A percentile compares a stretch with the other conserved stretches of the same genome.
phyloP scores from a whole-genome alignment of 805 yeast species.

The Millerozyma miso region DNA sequence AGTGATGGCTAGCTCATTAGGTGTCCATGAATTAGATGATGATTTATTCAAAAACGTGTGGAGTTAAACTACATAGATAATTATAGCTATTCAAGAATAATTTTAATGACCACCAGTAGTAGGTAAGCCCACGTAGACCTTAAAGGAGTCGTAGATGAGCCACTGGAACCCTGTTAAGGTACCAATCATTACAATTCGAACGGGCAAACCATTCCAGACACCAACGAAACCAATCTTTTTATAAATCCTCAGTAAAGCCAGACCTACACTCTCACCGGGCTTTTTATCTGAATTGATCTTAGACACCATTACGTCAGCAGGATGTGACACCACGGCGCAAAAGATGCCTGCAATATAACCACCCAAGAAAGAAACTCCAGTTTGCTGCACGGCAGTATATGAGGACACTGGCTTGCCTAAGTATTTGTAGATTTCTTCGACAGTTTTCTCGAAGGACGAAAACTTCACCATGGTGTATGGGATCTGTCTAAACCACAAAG shows the following conservation, averaged over 20 bases:
- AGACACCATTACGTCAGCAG: slow-evolving; percentile 98
- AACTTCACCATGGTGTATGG: slow-evolving; percentile 99
- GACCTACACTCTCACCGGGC: slow-evolving; percentile 61
- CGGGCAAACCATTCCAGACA: slow-evolving; percentile 91
- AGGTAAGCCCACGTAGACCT: slow-evolving; percentile 91
- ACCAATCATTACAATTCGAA: slow-evolving; percentile 95
- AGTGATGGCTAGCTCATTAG: not conserved
- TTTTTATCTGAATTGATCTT: slow-evolving; percentile 74
- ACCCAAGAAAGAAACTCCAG: slow-evolving; percentile 91
- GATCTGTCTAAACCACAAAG: slow-evolving; percentile 93
- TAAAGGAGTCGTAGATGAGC: slow-evolving; percentile 94
- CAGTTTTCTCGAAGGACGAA: slow-evolving; percentile 90
- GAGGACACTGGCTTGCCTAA: slow-evolving; percentile 71
- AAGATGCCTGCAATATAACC: slow-evolving; percentile 97
- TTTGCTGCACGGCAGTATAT: slow-evolving; percentile 72
- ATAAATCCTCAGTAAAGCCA: slow-evolving; percentile 73
- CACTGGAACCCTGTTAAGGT: slow-evolving; percentile 96
- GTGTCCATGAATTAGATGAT: slow-evolving; percentile 42
- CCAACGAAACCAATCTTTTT: slow-evolving; percentile 82
- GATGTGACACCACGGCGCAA: slow-evolving; percentile 95
- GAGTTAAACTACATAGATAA: slow-evolving; percentile 29
- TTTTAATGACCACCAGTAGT: slow-evolving; percentile 66
- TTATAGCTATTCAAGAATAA: not conserved
- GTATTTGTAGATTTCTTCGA: slow-evolving; percentile 67
- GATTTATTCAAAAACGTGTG: slow-evolving; percentile 70